These are phyloP conservation scores for Fennellomyces sp. DNA, from an alignment of 371 early-diverging fungal genomes.

Conservation along the genomic window DNA sequence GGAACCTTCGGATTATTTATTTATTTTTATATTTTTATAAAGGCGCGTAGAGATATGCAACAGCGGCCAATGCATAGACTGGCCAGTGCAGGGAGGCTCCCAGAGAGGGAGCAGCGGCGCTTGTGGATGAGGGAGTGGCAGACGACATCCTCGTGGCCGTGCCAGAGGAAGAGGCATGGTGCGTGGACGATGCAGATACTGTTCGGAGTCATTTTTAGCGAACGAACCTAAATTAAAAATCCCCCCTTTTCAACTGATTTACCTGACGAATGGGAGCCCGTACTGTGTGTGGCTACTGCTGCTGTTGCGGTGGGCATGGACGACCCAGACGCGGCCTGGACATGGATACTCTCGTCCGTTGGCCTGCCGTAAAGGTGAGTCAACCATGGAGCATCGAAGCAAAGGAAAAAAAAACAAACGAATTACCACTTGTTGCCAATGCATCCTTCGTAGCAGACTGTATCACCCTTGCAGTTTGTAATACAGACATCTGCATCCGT, in stretches of 20 bases:
- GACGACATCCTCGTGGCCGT: neutral
- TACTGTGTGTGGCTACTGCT: neutral
- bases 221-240: neutral
- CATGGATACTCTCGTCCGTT: too few species aligned
- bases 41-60: neutral
- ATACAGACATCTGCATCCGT: constrained; percentile 12
- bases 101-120: neutral
- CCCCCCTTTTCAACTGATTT: neutral
- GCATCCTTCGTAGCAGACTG: constrained; percentile 10
- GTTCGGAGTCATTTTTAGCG: neutral
- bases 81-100: neutral
- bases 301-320: too few species aligned
- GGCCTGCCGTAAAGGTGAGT: too few species aligned
- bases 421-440: constrained; percentile 5
- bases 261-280: neutral
- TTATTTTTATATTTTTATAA: neutral
- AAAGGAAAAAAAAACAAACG: neutral
- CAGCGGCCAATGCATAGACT: neutral
- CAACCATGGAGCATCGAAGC: too few species aligned
- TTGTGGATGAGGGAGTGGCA: neutral
- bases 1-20: too few species aligned
- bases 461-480: constrained; percentile 9
- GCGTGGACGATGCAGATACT: neutral
- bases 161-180: neutral
- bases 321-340: too few species aligned